Conservation (phyloP, 176 grass and related monocot genomes). For the Triticum urartu region DNA sequence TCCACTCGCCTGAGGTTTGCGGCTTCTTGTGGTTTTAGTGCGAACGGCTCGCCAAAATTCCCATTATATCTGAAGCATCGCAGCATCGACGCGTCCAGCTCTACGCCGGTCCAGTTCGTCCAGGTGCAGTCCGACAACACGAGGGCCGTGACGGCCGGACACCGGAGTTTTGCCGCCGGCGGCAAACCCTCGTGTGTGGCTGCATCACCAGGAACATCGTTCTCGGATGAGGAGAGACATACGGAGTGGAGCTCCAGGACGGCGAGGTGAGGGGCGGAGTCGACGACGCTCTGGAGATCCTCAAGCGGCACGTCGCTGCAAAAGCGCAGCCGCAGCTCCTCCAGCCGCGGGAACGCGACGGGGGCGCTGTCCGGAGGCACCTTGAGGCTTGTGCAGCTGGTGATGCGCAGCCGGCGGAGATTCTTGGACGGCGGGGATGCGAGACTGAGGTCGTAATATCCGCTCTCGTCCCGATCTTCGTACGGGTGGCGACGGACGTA, state of each 20-base stretch:
- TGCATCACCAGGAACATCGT: background rate
- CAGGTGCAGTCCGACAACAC: background rate
- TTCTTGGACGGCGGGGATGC: background rate
- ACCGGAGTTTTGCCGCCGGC: background rate
- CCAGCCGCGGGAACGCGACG: background rate
- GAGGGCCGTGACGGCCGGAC: background rate
- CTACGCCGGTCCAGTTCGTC: background rate
- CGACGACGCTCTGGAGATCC: background rate
- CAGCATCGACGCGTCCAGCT: background rate
- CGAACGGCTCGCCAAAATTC: background rate
- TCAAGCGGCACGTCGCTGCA: background rate
- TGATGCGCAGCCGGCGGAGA: background rate
- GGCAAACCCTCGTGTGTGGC: too few species aligned
- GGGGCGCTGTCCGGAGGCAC: background rate
- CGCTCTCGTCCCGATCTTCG: background rate
- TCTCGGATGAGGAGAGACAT: background rate
- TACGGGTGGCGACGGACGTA: too few species aligned
- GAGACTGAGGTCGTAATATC: background rate
- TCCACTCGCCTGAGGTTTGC: background rate
- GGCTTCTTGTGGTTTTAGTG: background rate
- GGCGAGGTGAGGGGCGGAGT: constrained; percentile 1
- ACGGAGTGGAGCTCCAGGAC: background rate
- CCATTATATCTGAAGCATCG: background rate
- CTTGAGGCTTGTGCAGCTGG: background rate
- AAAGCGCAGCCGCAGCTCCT: background rate